A percentile compares a stretch with the other conserved stretches of the same genome.
Evolutionary conservation across 2,329 filamentous ascomycete species (phyloP).

Genomic region (Aspergillus unguis): DNA sequence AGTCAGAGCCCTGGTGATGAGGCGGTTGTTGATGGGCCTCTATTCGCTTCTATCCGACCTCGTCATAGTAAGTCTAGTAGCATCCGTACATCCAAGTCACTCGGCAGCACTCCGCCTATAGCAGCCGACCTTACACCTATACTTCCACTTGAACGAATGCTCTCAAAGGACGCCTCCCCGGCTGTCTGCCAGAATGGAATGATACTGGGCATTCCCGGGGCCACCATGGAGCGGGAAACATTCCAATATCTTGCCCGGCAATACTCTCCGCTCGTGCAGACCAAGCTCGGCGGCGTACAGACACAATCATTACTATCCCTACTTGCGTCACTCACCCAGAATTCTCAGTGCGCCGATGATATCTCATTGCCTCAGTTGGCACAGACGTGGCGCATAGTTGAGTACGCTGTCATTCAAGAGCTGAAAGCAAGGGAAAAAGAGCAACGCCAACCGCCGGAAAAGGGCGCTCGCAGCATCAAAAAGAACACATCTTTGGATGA

Average conservation of each 20-base stretch:
- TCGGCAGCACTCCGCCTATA: slow-evolving; percentile 53
- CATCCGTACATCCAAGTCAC: slow-evolving; percentile 50
- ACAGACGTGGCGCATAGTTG: slow-evolving; percentile 59
- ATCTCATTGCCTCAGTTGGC: slow-evolving; percentile 51
- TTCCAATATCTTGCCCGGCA: slow-evolving; percentile 44
- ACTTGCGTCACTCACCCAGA: slow-evolving; percentile 49
- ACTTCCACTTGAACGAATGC: slow-evolving; percentile 50
- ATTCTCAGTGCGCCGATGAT: slow-evolving; percentile 52
- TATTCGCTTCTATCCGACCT: slow-evolving; percentile 49
- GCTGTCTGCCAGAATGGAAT: slow-evolving; percentile 48
- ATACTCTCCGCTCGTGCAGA: slow-evolving; percentile 40
- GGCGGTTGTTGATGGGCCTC: slow-evolving; percentile 53
- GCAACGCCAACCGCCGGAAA: slow-evolving; percentile 23
- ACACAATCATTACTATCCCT: slow-evolving; percentile 31
- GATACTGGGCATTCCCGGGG: slow-evolving; percentile 49
- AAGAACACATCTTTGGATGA: slow-evolving; percentile 32
- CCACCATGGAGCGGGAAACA: slow-evolving; percentile 39
- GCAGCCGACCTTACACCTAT: slow-evolving; percentile 46
- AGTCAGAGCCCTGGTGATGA: slow-evolving; percentile 56
- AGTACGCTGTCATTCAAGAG: slow-evolving; percentile 50
- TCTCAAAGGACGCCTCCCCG: slow-evolving; percentile 42
- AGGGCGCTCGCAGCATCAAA: slow-evolving; percentile 20
- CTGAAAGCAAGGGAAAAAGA: slow-evolving; percentile 42
- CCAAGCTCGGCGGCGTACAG: slow-evolving; percentile 18
- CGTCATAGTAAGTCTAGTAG: slow-evolving; percentile 47